A percentile compares a stretch with the other conserved stretches of the same genome.
phyloP scores from a whole-genome alignment of 2,329 filamentous ascomycete genomes.

The Penicillium freii region DNA sequence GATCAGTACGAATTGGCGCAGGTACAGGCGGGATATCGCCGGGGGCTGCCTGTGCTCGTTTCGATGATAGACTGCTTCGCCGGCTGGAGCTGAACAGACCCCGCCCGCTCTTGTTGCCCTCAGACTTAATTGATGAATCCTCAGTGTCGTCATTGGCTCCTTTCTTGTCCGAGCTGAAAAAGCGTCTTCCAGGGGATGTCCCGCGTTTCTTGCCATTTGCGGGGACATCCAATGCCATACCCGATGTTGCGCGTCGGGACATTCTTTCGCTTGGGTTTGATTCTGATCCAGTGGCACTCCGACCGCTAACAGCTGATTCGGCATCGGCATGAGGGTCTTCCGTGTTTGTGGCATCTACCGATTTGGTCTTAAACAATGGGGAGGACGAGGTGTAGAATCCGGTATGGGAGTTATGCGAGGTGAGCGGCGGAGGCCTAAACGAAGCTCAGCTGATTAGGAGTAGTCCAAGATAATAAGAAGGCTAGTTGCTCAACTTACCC shows the following conservation, averaged over 20 bases:
- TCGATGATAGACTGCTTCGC: constrained; percentile 37
- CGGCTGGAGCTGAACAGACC: constrained; percentile 39
- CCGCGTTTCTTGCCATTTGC: constrained; percentile 53
- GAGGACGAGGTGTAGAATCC: constrained; percentile 69
- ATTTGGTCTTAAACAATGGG: constrained; percentile 61
- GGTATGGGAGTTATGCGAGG: constrained; percentile 63
- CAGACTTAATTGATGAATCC: constrained; percentile 43
- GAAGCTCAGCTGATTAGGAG: neutral
- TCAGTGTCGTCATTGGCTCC: constrained; percentile 51
- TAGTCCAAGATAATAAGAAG: neutral
- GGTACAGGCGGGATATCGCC: constrained; percentile 37
- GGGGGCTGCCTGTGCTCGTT: constrained; percentile 27
- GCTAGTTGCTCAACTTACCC: constrained; percentile 29
- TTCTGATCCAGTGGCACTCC: constrained; percentile 40
- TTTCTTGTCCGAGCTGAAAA: constrained; percentile 62
- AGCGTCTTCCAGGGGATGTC: constrained; percentile 67
- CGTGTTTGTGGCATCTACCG: constrained; percentile 43
- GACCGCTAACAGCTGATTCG: constrained; percentile 30
- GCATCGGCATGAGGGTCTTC: constrained; percentile 28
- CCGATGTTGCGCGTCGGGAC: constrained; percentile 27
- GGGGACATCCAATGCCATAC: constrained; percentile 33
- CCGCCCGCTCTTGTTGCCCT: constrained; percentile 41
- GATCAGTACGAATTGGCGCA: constrained; percentile 32
- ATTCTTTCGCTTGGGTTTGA: constrained; percentile 42
- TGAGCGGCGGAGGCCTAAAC: constrained; percentile 47